Evolutionary conservation across 305 asterid species (phyloP), one percentile per base, ranked within the genome.

Genomic region (Fraxinus albicans): DNA sequence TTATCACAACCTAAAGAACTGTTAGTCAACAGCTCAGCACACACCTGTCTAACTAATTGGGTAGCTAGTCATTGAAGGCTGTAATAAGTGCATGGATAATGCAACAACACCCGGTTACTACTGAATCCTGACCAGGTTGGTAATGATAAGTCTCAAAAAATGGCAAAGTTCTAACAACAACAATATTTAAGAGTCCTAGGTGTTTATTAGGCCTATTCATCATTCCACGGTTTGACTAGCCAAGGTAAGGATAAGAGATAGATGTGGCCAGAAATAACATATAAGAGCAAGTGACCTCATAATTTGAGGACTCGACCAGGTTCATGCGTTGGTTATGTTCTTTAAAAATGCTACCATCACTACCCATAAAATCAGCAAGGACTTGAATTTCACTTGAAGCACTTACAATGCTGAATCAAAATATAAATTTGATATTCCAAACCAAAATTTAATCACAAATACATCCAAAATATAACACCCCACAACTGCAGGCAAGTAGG

Each of bases 311-410:
- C 85, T 78, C 31, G 58, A 72, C 77, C 79, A 77, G 63, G 82
- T 77, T 29, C 33, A 35, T 76, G 65, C 34, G 6, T 31, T 17
- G 40, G 38, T 74, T 31, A 1, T 25, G 50, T 50, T 55, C 27
- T 35, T 25, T 25, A 67, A 27, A 29, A 80, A 72, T 1, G 40
- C 50, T 50, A n/a, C n/a, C 74, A 67, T 40, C 15, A n/a, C 35
- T 8, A 58, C 77, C 77, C 75, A 38, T 63, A 60, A 40, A 60
- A 58, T 76, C 72, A 60, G 42, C 80, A 60, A 9, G 13, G 27
- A 34, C 73, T 77, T 76, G 63, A 33, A 84, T 27, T 77, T 42
- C 78, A 19, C 23, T 81, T 73, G 79, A 74, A 84, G 33, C 72
- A 33, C 8, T 25, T 65, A 23, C 34, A 58, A 19, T 77, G 76